A percentile compares a stretch with the other conserved stretches of the same genome.
Conservation (phyloP, 306 rosid genomes). For the Comarum palustre region DNA sequence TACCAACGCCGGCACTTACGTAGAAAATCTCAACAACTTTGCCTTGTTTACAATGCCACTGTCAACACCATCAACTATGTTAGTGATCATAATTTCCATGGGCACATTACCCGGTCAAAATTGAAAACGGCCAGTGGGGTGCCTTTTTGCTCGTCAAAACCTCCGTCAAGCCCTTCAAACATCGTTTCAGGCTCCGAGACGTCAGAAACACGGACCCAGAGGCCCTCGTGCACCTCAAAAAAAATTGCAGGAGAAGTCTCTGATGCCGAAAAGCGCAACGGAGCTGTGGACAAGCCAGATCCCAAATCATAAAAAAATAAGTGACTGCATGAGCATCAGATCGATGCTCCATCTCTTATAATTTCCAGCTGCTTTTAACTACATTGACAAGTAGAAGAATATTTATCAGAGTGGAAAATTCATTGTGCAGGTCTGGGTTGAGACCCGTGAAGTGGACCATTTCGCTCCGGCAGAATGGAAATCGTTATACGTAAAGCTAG, state of each 20-base stretch:
- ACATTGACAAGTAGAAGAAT: neutral
- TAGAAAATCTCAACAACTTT: conserved; percentile 5
- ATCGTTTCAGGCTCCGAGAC: too few species aligned
- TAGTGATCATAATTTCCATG: neutral
- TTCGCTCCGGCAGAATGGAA: neutral
- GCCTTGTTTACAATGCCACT: conserved; percentile 14
- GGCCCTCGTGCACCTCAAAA: too few species aligned
- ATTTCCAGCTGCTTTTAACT: neutral
- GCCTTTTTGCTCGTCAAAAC: conserved; percentile 7
- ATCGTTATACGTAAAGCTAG: too few species aligned
- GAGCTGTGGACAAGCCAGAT: too few species aligned
- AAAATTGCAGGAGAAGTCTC: too few species aligned
- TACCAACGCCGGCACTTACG: neutral
- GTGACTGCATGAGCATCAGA: too few species aligned
- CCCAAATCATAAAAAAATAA: too few species aligned
- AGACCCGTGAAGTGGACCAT: neutral
- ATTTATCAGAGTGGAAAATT: neutral
- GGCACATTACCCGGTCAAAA: neutral
- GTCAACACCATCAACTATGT: neutral
- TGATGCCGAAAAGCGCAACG: too few species aligned
- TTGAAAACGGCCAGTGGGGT: conserved; percentile 24
- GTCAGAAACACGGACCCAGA: too few species aligned
- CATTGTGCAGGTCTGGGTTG: neutral
- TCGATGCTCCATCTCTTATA: too few species aligned
- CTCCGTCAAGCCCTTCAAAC: too few species aligned